Percentiles rank a stretch among this genome's conserved stretches.
Evolutionary conservation across 2,329 filamentous ascomycete genomes (phyloP).

Genomic region (Zymoseptoria ardabiliae): DNA sequence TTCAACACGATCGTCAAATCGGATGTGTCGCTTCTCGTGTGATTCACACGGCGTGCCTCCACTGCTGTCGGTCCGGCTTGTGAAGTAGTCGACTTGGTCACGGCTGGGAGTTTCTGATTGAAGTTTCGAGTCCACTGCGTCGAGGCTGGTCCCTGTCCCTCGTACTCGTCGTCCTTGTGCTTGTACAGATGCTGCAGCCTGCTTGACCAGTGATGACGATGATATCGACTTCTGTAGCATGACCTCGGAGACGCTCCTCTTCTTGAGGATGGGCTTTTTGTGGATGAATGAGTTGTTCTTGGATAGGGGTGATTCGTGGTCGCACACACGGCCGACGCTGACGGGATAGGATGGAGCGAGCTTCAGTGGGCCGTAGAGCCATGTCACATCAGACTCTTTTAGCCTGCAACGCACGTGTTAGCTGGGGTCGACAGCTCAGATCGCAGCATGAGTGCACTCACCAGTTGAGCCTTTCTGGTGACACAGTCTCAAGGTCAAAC

Average conservation of each 20-base stretch:
- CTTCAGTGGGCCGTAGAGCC: conserved; percentile 91
- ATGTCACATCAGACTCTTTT: conserved; percentile 95
- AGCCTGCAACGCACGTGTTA: conserved; percentile 54
- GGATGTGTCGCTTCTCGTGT: conserved; percentile 73
- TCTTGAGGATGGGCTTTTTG: conserved; percentile 92
- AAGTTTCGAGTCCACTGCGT: conserved; percentile 59
- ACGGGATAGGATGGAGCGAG: conserved; percentile 55
- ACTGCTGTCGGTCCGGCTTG: conserved; percentile 56
- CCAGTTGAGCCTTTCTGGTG: conserved; percentile 91
- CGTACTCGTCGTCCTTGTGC: conserved; percentile 57
- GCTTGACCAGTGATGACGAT: conserved; percentile 79
- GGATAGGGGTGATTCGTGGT: conserved; percentile 49
- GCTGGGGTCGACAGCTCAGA: conserved; percentile 6
- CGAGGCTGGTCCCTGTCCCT: conserved; percentile 48
- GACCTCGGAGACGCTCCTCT: conserved; percentile 89
- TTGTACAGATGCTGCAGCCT: conserved; percentile 78
- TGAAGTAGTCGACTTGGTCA: conserved; percentile 59
- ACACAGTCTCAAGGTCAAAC: conserved; percentile 77
- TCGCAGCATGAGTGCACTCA: conserved; percentile 39
- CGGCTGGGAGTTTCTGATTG: conserved; percentile 54
- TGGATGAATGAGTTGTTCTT: conserved; percentile 62
- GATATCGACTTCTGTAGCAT: conserved; percentile 88
- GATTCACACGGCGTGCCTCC: conserved; percentile 52
- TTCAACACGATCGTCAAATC: conserved; percentile 92
- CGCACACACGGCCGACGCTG: conserved; percentile 37